phyloP scores from a whole-genome alignment of 441 rosid genomes.

The Eruca vesicaria region DNA sequence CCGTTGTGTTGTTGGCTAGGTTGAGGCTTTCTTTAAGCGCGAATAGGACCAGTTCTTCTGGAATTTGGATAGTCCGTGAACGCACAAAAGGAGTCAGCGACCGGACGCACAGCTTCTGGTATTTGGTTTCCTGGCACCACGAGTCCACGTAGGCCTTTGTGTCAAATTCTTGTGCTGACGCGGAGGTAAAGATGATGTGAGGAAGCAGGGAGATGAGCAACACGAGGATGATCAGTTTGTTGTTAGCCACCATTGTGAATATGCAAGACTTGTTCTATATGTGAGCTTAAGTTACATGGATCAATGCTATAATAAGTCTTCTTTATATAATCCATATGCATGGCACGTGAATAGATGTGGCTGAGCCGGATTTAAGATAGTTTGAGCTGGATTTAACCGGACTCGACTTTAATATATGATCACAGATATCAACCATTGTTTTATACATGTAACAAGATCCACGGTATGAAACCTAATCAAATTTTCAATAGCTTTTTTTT shows the following conservation, averaged over 20 bases:
- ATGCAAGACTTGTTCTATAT: neutral
- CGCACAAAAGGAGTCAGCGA: slow-evolving; percentile 46
- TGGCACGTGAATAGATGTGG: slow-evolving; percentile 23
- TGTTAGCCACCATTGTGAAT: slow-evolving; percentile 16
- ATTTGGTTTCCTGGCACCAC: slow-evolving; percentile 56
- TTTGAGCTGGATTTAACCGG: slow-evolving; percentile 25
- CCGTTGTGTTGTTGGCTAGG: slow-evolving; percentile 46
- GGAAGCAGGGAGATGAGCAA: slow-evolving; percentile 19
- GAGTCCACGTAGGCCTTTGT: slow-evolving; percentile 39
- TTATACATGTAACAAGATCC: too few species aligned
- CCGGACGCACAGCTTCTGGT: slow-evolving; percentile 48
- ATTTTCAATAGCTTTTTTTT: too few species aligned
- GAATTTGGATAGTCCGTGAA: slow-evolving; percentile 37
- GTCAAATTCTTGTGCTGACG: slow-evolving; percentile 11
- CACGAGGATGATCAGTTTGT: slow-evolving; percentile 6
- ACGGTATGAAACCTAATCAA: too few species aligned
- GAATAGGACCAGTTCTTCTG: slow-evolving; percentile 53
- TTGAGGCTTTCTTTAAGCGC: slow-evolving; percentile 59
- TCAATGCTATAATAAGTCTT: neutral
- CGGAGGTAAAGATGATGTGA: slow-evolving; percentile 2
- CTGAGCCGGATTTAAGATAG: slow-evolving; percentile 29
- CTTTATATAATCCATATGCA: neutral
- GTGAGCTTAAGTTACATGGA: neutral
- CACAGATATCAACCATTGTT: too few species aligned
- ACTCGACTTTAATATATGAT: neutral